A percentile compares a stretch with the other conserved stretches of the same genome.
These are phyloP conservation scores for Saccharomyces hybrid DNA, from an alignment of 1,139 yeast genomes.

Conservation along the genomic window DNA sequence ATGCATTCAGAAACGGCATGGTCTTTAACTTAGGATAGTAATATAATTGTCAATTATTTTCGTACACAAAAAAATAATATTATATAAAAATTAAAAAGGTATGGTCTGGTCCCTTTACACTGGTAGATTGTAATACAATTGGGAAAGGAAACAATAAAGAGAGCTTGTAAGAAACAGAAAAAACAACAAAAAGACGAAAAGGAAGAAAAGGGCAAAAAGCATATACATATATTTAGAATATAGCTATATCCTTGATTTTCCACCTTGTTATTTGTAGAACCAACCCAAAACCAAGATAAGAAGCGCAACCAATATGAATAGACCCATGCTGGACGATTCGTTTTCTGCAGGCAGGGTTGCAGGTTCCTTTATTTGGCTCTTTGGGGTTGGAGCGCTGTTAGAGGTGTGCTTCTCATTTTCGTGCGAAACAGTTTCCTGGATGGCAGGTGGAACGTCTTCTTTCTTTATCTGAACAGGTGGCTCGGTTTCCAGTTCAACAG, in stretches of 20 bases:
- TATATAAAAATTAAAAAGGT: background rate
- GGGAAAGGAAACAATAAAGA: background rate
- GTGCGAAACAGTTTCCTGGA: conserved; percentile 6
- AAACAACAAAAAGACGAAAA: background rate
- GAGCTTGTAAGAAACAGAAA: background rate
- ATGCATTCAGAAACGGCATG: too few species aligned
- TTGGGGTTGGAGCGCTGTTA: conserved; percentile 11
- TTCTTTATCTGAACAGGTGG: conserved; percentile 5
- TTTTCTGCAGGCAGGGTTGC: conserved; percentile 4
- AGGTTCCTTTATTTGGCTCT: conserved; percentile 4
- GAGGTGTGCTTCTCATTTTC: conserved; percentile 7
- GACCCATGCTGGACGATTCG: conserved; percentile 16
- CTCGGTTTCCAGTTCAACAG: conserved; percentile 1
- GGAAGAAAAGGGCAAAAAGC: background rate
- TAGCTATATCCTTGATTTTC: background rate
- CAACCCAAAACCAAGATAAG: conserved; percentile 54
- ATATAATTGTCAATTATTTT: background rate
- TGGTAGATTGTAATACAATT: too few species aligned
- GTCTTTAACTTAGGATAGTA: background rate
- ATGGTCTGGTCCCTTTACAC: background rate
- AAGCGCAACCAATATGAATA: conserved; percentile 45
- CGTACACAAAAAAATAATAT: background rate
- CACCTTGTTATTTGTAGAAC: conserved; percentile 41
- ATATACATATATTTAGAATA: background rate
- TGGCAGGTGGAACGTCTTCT: background rate